phyloP scores from a whole-genome alignment of 2,329 filamentous ascomycete species.

The Remersonia thermophila region DNA sequence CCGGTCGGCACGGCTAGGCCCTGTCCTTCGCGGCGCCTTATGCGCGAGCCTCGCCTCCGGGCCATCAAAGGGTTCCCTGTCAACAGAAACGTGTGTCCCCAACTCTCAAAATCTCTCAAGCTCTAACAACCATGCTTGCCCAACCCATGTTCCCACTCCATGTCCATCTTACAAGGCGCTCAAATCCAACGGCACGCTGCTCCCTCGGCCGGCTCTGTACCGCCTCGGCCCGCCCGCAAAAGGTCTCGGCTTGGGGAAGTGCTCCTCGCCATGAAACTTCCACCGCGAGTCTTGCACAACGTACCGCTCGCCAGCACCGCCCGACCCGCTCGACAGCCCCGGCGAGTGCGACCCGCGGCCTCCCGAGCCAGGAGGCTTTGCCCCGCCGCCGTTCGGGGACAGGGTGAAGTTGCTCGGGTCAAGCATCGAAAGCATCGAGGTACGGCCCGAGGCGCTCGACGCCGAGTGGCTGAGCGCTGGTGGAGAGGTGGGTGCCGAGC shows the following conservation, averaged over 20 bases:
- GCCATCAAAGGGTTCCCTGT: no score
- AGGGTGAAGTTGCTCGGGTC: conserved; percentile 69
- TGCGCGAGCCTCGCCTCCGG: no score
- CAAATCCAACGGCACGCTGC: conserved; percentile 85
- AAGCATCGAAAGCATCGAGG: conserved; percentile 49
- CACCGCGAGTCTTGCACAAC: conserved; percentile 69
- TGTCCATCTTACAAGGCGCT: conserved; percentile 42
- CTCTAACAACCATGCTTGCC: no score
- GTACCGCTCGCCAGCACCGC: conserved; percentile 26
- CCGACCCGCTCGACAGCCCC: conserved; percentile 6
- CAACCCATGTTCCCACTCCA: no score
- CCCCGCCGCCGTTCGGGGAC: conserved; percentile 43
- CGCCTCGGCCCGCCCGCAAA: conserved; percentile 63
- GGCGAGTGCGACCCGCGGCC: conserved; percentile 24
- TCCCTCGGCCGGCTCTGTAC: conserved; percentile 84
- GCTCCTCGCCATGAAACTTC: conserved; percentile 72
- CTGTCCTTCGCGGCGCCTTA: no score
- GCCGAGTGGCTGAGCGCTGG: conserved; percentile 22
- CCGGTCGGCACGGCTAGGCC: no score
- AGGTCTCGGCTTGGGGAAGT: conserved; percentile 73
- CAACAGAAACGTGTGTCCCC: no score
- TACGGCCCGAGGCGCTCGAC: conserved; percentile 22
- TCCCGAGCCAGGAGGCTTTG: conserved; percentile 36
- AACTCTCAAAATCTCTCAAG: no score
- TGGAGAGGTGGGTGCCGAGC: conserved; percentile 21